A percentile compares a stretch with the other conserved stretches of the same genome.
Evolutionary conservation across 257 asterid species (phyloP).

Genomic region (Gentiana dahurica): DNA sequence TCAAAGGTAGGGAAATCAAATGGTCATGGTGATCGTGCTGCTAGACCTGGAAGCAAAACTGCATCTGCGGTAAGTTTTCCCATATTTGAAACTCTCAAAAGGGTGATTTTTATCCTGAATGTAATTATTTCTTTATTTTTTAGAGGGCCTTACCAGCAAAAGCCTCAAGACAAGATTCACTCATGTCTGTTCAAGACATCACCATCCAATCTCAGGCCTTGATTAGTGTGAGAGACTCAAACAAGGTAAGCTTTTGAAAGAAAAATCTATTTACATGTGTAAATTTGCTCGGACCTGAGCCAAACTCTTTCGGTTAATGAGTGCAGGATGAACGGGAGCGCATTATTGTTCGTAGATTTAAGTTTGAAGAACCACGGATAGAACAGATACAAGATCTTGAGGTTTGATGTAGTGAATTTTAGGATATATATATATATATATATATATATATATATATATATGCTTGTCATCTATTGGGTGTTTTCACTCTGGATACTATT

Average conservation of each 20-base stretch:
- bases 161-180: constrained; percentile 71
- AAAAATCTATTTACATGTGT: not conserved
- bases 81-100: constrained; percentile 13
- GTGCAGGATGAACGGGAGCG: constrained; percentile 93
- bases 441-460: too few relatives aligned
- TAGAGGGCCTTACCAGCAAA: constrained; percentile 66
- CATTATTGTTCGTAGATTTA: constrained; percentile 71
- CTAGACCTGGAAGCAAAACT: constrained; percentile 68
- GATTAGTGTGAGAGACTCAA: constrained; percentile 75
- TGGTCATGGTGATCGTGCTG: constrained; percentile 55
- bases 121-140: constrained; percentile 12
- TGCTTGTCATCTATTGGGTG: too few relatives aligned
- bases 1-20: constrained; percentile 56
- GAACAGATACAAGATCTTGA: constrained; percentile 99
- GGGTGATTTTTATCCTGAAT: not conserved
- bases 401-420: constrained; percentile 33
- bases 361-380: constrained; percentile 85
- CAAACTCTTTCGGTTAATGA: not conserved
- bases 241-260: constrained; percentile 39
- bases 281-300: not conserved
- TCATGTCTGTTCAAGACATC: constrained; percentile 74
- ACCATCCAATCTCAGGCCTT: constrained; percentile 74
- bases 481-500: too few relatives aligned
- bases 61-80: constrained; percentile 56
- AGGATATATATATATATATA: too few relatives aligned